These are phyloP conservation scores for Serendipita sp. DNA, from an alignment of 768 basidiomycete genomes.

Conservation along the genomic window DNA sequence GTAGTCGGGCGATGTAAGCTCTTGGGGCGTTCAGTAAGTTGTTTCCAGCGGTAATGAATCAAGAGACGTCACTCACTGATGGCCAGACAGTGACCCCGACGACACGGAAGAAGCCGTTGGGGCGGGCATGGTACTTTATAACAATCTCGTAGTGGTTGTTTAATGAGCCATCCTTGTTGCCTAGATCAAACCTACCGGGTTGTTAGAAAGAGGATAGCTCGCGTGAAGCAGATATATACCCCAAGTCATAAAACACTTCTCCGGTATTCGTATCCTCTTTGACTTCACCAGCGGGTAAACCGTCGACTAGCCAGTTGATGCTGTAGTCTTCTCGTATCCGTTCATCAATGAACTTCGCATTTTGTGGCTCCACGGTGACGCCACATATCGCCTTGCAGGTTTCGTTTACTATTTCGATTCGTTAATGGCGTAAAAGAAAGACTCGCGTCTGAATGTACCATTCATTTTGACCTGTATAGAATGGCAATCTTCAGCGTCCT, in stretches of 20 bases:
- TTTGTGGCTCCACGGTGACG: conserved; percentile 39
- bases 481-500: neutral
- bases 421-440: neutral
- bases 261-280: conserved; percentile 60
- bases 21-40: neutral
- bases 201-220: conserved; percentile 11
- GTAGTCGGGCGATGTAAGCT: conserved; percentile 21
- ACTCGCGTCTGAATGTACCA: neutral
- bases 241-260: conserved; percentile 81
- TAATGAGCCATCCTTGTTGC: conserved; percentile 41
- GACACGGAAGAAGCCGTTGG: conserved; percentile 56
- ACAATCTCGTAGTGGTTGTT: conserved; percentile 91
- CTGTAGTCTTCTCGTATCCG: conserved; percentile 86
- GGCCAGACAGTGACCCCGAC: conserved; percentile 90
- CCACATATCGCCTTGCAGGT: neutral
- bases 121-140: conserved; percentile 67
- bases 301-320: conserved; percentile 88
- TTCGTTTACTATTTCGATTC: neutral
- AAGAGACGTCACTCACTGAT: conserved; percentile 20
- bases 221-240: conserved; percentile 15
- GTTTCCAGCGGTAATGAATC: neutral
- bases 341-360: conserved; percentile 80
- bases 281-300: conserved; percentile 87
- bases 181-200: conserved; percentile 65
- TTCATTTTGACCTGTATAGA: neutral